Evolutionary conservation across 257 asterid genomes (phyloP), one percentile per base, ranked within the genome.

Genomic region (Primulina eburnea): DNA sequence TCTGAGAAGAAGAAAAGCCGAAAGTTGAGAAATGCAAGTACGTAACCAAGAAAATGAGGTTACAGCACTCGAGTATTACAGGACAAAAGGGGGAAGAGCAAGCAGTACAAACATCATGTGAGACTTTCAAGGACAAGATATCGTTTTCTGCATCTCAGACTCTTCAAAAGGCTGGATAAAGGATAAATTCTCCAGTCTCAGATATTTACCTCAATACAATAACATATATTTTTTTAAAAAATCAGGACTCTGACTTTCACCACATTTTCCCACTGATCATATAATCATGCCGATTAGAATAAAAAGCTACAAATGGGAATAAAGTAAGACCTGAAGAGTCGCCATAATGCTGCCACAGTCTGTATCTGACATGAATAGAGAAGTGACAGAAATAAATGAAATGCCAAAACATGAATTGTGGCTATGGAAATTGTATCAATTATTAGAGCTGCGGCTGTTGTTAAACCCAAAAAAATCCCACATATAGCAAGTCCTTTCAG

Each of bases 261-360:
- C 14, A 47, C 55, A n/a, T 47, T 14, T 14, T 11, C 52, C 12
- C 52, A 47, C 14, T 12, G 55, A 47, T 47, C 6, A 11, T 14
- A 47, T 4, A 47, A 12, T 47, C 52, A 10, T 40, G 52, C 52
- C 52, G 11, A 40, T 11, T 40, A 40, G 16, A 40, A 3, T 40
- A 40, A 47, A 43, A 47, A 47, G 18, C 7, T 47, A 47, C 4
- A 12, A 14, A 10, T 14, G 55, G 55, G 55, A 47, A 47, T 47
- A 47, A 40, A 8, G 16, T 40, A 40, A 35, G 0, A 94, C 99
- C 96, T 88, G 89, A 94, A 91, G 80, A 94, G 94, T 69, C 96
- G 97, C 99, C 99, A 94, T 52, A 94, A 82, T 70, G 97, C 90
- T 81, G 97, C 85, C 70, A 91, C 65, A 53, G 93, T 92, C 76